Base-by-base conservation (phyloP, 306 rosid species). In the Acacia crassicarpa region DNA sequence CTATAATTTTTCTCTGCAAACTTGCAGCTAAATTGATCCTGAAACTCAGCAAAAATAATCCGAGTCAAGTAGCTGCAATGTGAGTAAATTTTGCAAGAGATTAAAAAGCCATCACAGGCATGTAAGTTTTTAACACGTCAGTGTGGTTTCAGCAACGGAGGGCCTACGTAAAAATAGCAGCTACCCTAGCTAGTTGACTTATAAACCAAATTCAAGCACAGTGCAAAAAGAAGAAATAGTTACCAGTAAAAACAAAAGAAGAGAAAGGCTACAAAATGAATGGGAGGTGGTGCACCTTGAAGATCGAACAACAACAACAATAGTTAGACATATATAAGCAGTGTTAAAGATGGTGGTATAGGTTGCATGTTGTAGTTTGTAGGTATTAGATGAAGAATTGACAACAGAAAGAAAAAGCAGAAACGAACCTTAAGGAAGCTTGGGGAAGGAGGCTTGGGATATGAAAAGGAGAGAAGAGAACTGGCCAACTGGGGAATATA, bases 361-460 rank as follows among this genome's bases (percentile, higher is more conserved):
- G 14, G 30, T 8, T 4, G 20, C 72, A 45, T 66, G 49, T 54
- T 66, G 35, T 54, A 54, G 67, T 46, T 59, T 79, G 84, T 62
- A 4, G 68, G 38, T 12, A 27, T 62, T 27, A 62, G 27, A 62
- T 72, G 65, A 22, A 45, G 65, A 69, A 22, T 22, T 12, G 19
- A 20, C 3, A 35, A 40, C 43, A 56, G 77, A 48, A 44, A 35
- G 44, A 13, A 44, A 65, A 72, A 58, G 49, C 40, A 54, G 46
- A 76, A 83, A 65, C 82, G 17, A 79, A 77, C 83, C 76, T 78
- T 78, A 20, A 4, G 78, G 35, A 85, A 81, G 67, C 84, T 72
- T 81, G 79, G 32, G 76, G 78, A 30, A 67, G 81, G 19, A 19
- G 66, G 58, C 44, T 61, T 82, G 27, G 58, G 51, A 75, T 65